These are phyloP conservation scores for Pseudozyma thailandica DNA, from an alignment of 1,284 basidiomycete genomes.

Conservation along the genomic window DNA sequence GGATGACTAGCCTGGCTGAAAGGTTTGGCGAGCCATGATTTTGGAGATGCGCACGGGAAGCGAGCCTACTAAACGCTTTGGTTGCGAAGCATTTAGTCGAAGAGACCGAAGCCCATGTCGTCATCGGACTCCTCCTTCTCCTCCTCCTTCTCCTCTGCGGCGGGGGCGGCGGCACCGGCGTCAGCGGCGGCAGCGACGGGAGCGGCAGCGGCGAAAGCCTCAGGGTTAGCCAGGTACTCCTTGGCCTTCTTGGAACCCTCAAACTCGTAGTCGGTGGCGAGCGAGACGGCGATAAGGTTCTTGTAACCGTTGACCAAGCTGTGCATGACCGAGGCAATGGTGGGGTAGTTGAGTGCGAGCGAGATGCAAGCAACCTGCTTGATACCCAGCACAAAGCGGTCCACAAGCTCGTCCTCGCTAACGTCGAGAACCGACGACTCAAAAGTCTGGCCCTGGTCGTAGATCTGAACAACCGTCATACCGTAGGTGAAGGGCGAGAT, in stretches of 20 bases:
- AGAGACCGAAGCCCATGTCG: slow-evolving; percentile 75
- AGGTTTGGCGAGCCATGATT: too few relatives aligned
- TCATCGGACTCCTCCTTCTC: slow-evolving; percentile 74
- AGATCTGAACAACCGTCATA: slow-evolving; percentile 81
- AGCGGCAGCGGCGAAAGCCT: slow-evolving; percentile 87
- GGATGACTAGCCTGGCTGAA: too few relatives aligned
- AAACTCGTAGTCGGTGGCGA: slow-evolving; percentile 94
- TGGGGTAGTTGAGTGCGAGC: slow-evolving; percentile 93
- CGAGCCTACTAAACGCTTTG: background rate
- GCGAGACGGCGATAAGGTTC: slow-evolving; percentile 86
- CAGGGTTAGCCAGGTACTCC: slow-evolving; percentile 95
- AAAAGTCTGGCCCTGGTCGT: slow-evolving; percentile 73
- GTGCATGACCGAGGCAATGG: slow-evolving; percentile 91
- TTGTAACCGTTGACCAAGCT: slow-evolving; percentile 99
- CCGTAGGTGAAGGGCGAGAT: slow-evolving; percentile 88
- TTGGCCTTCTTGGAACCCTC: slow-evolving; percentile 94
- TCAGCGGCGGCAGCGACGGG: slow-evolving; percentile 74
- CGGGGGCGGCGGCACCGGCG: slow-evolving; percentile 72
- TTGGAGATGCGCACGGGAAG: too few relatives aligned
- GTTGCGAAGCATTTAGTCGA: slow-evolving; percentile 75
- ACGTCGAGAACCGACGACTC: slow-evolving; percentile 88
- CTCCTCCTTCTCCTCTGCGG: slow-evolving; percentile 73
- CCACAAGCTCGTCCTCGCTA: slow-evolving; percentile 87
- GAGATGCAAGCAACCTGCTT: slow-evolving; percentile 96
- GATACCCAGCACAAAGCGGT: slow-evolving; percentile 89